These are phyloP conservation scores for Ophiostoma piceae DNA, from an alignment of 2,329 filamentous ascomycete species.

Conservation along the genomic window DNA sequence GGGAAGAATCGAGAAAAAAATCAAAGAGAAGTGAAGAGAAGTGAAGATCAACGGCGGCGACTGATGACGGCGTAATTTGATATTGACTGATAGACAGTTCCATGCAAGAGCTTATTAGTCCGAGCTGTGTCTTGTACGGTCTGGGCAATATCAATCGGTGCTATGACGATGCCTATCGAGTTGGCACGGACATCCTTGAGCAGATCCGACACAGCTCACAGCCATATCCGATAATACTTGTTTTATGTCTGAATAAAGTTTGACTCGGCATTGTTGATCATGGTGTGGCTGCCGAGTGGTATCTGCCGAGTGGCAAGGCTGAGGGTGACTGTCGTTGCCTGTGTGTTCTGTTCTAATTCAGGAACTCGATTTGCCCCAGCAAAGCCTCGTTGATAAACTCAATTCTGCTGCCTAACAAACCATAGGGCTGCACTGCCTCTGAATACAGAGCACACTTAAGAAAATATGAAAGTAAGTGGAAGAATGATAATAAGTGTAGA, in stretches of 20 bases:
- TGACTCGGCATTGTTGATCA: not conserved
- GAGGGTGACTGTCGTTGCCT: not conserved
- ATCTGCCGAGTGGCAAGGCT: not conserved
- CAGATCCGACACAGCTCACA: not conserved
- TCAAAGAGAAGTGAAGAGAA: not conserved
- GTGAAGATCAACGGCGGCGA: not conserved
- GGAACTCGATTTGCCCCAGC: not conserved
- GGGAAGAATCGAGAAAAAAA: too few species aligned
- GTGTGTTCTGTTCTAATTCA: not conserved
- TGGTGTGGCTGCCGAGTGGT: too few species aligned
- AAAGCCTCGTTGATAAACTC: not conserved
- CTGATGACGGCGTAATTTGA: not conserved
- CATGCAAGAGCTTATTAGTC: not conserved
- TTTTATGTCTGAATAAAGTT: not conserved
- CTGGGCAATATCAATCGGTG: not conserved
- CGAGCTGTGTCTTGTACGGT: not conserved
- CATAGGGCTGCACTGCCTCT: not conserved
- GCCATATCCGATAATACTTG: too few species aligned
- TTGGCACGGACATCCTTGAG: not conserved
- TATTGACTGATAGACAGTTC: not conserved
- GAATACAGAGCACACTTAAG: not conserved
- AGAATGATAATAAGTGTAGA: not conserved
- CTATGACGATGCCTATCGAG: not conserved
- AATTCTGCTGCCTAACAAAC: not conserved
- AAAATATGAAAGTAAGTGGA: not conserved